Conservation (phyloP, 1,284 basidiomycete species). For the Mycena citricolor region DNA sequence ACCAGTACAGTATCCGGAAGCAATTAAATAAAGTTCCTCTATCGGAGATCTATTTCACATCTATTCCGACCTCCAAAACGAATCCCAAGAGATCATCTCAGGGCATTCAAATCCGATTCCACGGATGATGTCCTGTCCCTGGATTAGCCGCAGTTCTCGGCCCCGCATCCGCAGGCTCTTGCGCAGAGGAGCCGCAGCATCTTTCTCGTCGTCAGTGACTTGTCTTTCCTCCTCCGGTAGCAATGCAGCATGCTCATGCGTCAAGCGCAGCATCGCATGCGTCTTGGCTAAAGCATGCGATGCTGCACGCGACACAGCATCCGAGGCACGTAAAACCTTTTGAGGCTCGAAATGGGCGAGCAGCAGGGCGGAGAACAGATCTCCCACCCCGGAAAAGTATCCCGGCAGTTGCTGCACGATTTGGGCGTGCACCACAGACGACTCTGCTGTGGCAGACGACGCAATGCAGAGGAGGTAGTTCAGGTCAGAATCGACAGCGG, state of each 20-base stretch:
- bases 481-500: constrained; percentile 30
- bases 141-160: constrained; percentile 79
- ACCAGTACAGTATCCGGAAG: constrained; percentile 9
- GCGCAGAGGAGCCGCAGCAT: constrained; percentile 62
- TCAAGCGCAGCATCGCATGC: constrained; percentile 78
- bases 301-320: constrained; percentile 55
- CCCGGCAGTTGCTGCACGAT: constrained; percentile 82
- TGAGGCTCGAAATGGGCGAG: constrained; percentile 70
- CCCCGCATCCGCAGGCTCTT: constrained; percentile 73
- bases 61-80: constrained; percentile 39
- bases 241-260: constrained; percentile 57
- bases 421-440: constrained; percentile 61
- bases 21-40: constrained; percentile 16
- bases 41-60: neutral
- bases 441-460: constrained; percentile 43
- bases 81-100: constrained; percentile 37
- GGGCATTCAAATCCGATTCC: constrained; percentile 29
- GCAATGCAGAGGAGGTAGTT: constrained; percentile 74
- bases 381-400: constrained; percentile 96
- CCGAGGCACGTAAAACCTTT: constrained; percentile 22
- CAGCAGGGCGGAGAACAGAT: constrained; percentile 93
- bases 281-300: constrained; percentile 80
- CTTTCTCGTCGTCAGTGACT: constrained; percentile 73
- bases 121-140: constrained; percentile 60
- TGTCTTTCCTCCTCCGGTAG: constrained; percentile 57